Conservation (phyloP, 78 protist genomes). For the Dictyostelium brefeldianum region DNA sequence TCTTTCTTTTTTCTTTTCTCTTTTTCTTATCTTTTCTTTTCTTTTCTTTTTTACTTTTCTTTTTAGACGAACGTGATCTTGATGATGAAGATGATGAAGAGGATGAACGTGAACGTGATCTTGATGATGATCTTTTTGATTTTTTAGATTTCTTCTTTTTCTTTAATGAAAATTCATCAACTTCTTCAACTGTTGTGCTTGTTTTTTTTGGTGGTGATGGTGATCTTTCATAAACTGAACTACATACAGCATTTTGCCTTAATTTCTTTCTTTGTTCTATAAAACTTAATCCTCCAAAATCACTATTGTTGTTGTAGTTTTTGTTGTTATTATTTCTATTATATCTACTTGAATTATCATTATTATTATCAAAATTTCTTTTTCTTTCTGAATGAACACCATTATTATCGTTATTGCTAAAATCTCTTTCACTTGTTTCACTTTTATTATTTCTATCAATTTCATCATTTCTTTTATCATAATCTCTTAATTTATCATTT, state of each 20-base stretch:
- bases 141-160: not conserved
- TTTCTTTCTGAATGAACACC: not conserved
- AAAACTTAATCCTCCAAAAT: not conserved
- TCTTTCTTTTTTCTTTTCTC: not conserved
- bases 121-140: not conserved
- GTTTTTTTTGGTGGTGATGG: conserved; percentile 35
- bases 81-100: not conserved
- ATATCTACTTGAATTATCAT: conserved; percentile 1
- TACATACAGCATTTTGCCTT: conserved; percentile 26
- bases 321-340: not conserved
- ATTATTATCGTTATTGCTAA: not conserved
- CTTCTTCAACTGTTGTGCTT: not conserved
- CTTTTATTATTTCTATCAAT: not conserved
- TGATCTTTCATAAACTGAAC: conserved; percentile 22
- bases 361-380: not conserved
- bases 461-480: not conserved
- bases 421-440: conserved; percentile 1
- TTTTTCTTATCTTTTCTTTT: not conserved
- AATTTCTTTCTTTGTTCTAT: conserved; percentile 25
- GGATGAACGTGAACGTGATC: not conserved
- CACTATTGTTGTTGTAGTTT: not conserved
- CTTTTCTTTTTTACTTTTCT: not conserved
- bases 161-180: not conserved
- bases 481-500: not conserved
- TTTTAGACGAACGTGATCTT: not conserved